Evolutionary conservation across 202 grass and related monocot species (phyloP).

Genomic region (Panicum virgatum): DNA sequence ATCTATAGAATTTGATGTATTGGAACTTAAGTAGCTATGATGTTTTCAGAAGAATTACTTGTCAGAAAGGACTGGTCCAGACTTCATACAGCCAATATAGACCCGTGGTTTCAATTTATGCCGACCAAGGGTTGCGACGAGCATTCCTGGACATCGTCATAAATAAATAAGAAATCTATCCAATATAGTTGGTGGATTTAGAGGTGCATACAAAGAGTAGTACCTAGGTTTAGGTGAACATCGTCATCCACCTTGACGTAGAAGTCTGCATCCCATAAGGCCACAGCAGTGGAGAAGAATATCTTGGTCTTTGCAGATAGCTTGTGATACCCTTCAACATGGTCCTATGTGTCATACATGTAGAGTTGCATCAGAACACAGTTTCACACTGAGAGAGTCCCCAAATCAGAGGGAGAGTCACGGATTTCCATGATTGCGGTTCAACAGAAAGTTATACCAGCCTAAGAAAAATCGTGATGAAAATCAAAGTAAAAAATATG

Average conservation of each 20-base stretch:
- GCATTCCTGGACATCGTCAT: conserved; percentile 63
- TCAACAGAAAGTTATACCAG: conserved; percentile 60
- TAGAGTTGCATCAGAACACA: conserved; percentile 19
- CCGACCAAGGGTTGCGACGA: conserved; percentile 73
- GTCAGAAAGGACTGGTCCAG: conserved; percentile 84
- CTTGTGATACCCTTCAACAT: conserved; percentile 98
- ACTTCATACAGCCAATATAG: conserved; percentile 99
- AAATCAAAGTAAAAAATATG: too few relatives aligned
- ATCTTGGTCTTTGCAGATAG: conserved; percentile 98
- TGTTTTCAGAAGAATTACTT: conserved; percentile 67
- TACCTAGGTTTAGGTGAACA: conserved; percentile 98
- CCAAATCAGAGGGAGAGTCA: conserved; percentile 9
- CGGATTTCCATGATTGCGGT: conserved; percentile 13
- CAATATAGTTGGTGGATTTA: background rate
- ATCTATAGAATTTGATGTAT: background rate
- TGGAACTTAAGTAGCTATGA: background rate
- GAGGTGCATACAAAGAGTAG: background rate
- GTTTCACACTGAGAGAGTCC: background rate
- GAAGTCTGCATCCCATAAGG: conserved; percentile 97
- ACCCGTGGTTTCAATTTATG: conserved; percentile 89
- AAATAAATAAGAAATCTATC: background rate
- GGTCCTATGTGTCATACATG: conserved; percentile 51
- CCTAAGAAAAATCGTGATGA: conserved; percentile 89
- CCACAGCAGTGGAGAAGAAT: conserved; percentile 89
- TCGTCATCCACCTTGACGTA: conserved; percentile 99